Evolutionary conservation across 768 basidiomycete species (phyloP).

Genomic region (Omphalotus guepiniiformis): DNA sequence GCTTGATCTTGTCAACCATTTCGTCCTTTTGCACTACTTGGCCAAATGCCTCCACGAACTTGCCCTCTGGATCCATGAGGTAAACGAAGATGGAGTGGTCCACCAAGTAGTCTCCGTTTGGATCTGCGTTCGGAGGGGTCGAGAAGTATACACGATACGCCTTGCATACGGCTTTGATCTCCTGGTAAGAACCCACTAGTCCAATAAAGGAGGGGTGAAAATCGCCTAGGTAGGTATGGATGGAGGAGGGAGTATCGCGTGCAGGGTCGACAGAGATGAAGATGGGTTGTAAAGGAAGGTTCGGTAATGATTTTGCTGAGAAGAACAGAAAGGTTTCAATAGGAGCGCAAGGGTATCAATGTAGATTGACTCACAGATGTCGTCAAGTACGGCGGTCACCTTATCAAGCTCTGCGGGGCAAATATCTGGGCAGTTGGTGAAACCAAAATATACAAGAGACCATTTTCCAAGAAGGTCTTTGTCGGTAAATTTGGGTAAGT

Average conservation of each 20-base stretch:
- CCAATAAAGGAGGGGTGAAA: constrained; percentile 92
- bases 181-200: constrained; percentile 73
- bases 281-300: constrained; percentile 76
- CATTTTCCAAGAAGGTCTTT: constrained; percentile 84
- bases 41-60: constrained; percentile 96
- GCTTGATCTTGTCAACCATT: constrained; percentile 57
- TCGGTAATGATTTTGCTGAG: constrained; percentile 66
- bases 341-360: no score
- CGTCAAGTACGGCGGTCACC: constrained; percentile 71
- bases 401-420: constrained; percentile 98
- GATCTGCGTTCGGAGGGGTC: constrained; percentile 83
- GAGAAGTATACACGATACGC: constrained; percentile 98
- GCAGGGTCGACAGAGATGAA: constrained; percentile 98
- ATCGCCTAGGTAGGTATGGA: constrained; percentile 67
- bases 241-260: constrained; percentile 65
- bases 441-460: constrained; percentile 96
- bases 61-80: constrained; percentile 92
- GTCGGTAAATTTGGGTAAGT: constrained; percentile 57
- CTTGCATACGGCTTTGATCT: constrained; percentile 86
- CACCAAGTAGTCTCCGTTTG: constrained; percentile 92
- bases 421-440: constrained; percentile 99
- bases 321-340: not conserved
- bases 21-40: constrained; percentile 70
- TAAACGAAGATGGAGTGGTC: constrained; percentile 98
- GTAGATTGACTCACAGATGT: constrained; percentile 51